Conservation (phyloP, 352 stramenopile genomes). For the Globisporangium paddicum region DNA sequence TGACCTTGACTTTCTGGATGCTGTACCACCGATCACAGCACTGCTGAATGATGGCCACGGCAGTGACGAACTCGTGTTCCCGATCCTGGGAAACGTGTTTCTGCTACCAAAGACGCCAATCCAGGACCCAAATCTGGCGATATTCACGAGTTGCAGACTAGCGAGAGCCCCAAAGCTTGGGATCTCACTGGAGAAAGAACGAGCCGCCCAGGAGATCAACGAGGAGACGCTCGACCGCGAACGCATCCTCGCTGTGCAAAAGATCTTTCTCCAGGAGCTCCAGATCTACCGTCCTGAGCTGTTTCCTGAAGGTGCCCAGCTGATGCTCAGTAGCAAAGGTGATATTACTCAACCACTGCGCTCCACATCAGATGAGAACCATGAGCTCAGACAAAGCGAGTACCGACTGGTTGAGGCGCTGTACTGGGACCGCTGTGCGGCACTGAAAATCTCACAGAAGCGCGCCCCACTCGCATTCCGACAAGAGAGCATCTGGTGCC, state of each 20-base stretch:
- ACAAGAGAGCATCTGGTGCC: slow-evolving; percentile 60
- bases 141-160: slow-evolving; percentile 32
- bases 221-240: slow-evolving; percentile 40
- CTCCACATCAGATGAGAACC: slow-evolving; percentile 1
- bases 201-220: slow-evolving; percentile 12
- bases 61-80: slow-evolving; percentile 30
- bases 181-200: slow-evolving; percentile 7
- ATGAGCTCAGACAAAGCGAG: neutral
- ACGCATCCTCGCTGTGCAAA: slow-evolving; percentile 44
- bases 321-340: slow-evolving; percentile 6
- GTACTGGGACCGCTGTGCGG: slow-evolving; percentile 83
- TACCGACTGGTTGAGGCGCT: slow-evolving; percentile 54
- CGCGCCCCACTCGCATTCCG: slow-evolving; percentile 38
- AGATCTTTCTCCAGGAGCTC: slow-evolving; percentile 56
- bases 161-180: slow-evolving; percentile 20
- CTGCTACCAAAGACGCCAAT: slow-evolving; percentile 54
- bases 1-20: slow-evolving; percentile 71
- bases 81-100: slow-evolving; percentile 67
- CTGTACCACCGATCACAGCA: slow-evolving; percentile 39
- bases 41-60: slow-evolving; percentile 38
- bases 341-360: neutral
- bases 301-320: slow-evolving; percentile 11
- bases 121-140: slow-evolving; percentile 52
- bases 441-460: slow-evolving; percentile 52
- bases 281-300: slow-evolving; percentile 52